Base-by-base conservation (phyloP, 2,329 filamentous ascomycete genomes). In the Xylariaceae sp. region DNA sequence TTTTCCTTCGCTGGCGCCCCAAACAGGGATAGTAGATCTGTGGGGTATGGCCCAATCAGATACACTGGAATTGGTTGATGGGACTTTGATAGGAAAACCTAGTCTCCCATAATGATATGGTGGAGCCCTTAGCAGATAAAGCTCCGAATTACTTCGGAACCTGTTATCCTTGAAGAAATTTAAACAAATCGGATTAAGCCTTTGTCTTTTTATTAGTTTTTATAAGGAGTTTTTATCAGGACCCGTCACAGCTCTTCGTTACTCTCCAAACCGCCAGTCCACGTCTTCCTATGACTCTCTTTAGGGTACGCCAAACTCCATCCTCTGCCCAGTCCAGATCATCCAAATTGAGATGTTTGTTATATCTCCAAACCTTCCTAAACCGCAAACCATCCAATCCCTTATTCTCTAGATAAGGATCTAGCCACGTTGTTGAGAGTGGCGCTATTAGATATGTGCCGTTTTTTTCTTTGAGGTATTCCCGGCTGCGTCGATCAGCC, bases 291-390 rank as follows among this genome's bases (percentile, higher is more conserved):
- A 91, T 75, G 3, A 92, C 88, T 64, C 89, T 78, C 31, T 79
- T 76, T 41, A 94, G 72, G 6, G 90, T 93, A 59, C 82, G 79
- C 87, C 85, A 88, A 47, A 93, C 78, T 5, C 90, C 90, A 65
- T 93, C 90, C 58, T 90, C 87, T 2, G 78, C 88, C 77, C 91
- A 92, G 69, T 93, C 89, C 69, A 94, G 77, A 73, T 94, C 90
- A 72, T 94, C 90, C 37, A 94, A 76, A 67, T 92, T 92, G 29
- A 94, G 73, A 72, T 94, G 90, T 53, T 80, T 79, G 43, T 74
- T 76, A 66, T 90, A 81, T 57, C 82, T 81, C 88, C 89, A 93
- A 3, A 91, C 83, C 70, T 91, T 84, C 56, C 87, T 80, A 65
- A 93, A 88, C 28, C 81, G 75, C 48, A 92, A 67, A 1, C 84